A percentile compares a stretch with the other conserved stretches of the same genome.
These are phyloP conservation scores for Rutstroemia sp. DNA, from an alignment of 2,329 filamentous ascomycete species.

Conservation along the genomic window DNA sequence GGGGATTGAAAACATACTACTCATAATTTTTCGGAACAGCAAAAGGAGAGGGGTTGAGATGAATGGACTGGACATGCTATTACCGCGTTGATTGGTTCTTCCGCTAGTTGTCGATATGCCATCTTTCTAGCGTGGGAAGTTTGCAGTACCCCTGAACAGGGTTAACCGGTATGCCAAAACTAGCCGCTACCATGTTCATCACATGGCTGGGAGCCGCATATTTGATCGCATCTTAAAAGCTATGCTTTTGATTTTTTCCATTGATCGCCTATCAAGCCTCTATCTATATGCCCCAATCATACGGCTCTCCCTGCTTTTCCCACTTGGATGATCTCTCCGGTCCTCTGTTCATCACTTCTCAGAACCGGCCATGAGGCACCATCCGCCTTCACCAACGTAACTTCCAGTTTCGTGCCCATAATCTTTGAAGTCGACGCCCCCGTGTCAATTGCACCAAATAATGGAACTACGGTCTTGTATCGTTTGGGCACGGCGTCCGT, in stretches of 20 bases:
- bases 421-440: constrained; percentile 56
- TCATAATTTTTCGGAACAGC: too few species aligned
- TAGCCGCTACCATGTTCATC: too few species aligned
- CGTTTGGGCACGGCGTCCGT: constrained; percentile 68
- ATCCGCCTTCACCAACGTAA: constrained; percentile 57
- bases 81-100: too few species aligned
- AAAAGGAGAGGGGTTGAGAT: too few species aligned
- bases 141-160: too few species aligned
- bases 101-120: too few species aligned
- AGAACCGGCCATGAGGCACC: constrained; percentile 61
- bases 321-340: constrained; percentile 81
- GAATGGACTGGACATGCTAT: too few species aligned
- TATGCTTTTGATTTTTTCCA: neutral
- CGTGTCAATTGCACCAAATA: constrained; percentile 71
- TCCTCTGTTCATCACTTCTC: constrained; percentile 55
- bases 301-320: constrained; percentile 58
- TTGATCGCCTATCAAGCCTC: neutral
- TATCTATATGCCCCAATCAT: neutral
- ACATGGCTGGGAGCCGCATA: neutral
- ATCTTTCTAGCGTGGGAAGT: too few species aligned
- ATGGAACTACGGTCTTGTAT: constrained; percentile 64
- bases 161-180: too few species aligned
- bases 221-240: neutral
- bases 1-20: neutral
- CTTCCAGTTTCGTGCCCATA: constrained; percentile 64